A percentile compares a stretch with the other conserved stretches of the same genome.
phyloP scores from a whole-genome alignment of 2,329 filamentous ascomycete genomes.

The Hypoxylon sp. region DNA sequence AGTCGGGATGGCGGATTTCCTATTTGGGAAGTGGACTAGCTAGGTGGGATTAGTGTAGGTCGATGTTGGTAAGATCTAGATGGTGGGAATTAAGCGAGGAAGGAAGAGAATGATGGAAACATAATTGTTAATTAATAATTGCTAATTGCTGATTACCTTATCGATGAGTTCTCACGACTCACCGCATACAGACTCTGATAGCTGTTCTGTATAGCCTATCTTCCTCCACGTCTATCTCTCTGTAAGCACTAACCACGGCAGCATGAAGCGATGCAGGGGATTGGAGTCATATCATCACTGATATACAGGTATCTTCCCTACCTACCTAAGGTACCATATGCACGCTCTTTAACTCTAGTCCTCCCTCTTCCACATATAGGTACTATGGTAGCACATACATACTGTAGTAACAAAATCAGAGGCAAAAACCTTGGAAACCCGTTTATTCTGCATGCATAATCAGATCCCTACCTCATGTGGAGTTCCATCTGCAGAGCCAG shows the following conservation, averaged over 20 bases:
- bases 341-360: not conserved
- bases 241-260: not conserved
- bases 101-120: not conserved
- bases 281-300: too few species aligned
- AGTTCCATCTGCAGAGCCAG: conserved; percentile 15
- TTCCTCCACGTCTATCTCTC: not conserved
- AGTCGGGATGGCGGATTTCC: conserved; percentile 17
- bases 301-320: too few species aligned
- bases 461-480: conserved; percentile 29
- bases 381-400: too few species aligned
- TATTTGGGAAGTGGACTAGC: conserved; percentile 9
- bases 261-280: conserved; percentile 2
- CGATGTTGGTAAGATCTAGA: conserved; percentile 3
- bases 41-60: not conserved
- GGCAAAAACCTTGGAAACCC: not conserved
- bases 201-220: not conserved
- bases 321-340: too few species aligned
- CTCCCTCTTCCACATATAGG: not conserved
- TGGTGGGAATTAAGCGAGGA: not conserved
- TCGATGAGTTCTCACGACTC: not conserved
- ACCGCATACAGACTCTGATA: not conserved
- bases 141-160: not conserved
- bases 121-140: not conserved
- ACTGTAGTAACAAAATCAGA: not conserved
- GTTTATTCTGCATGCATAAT: conserved; percentile 14